A percentile compares a stretch with the other conserved stretches of the same genome.
phyloP scores from a whole-genome alignment of 176 grass and related monocot genomes.

The Oryza australiensis region DNA sequence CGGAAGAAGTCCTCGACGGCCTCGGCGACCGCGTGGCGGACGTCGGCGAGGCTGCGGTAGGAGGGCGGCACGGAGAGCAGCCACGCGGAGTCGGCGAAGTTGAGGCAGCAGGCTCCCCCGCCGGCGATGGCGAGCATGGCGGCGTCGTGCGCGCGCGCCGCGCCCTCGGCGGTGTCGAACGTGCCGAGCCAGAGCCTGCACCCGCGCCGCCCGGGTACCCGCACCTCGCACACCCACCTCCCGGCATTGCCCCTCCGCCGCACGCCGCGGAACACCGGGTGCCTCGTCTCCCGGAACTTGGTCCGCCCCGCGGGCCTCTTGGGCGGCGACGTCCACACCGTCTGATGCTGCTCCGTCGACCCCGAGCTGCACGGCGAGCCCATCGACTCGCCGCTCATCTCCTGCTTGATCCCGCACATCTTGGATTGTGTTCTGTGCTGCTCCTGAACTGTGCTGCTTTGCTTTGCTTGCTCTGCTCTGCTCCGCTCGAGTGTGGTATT shows the following conservation, averaged over 20 bases:
- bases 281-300: slow-evolving; percentile 74
- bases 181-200: slow-evolving; percentile 87
- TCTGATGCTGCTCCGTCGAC: not conserved
- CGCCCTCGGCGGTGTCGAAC: slow-evolving; percentile 61
- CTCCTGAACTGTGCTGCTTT: not conserved
- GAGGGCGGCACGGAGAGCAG: slow-evolving; percentile 33
- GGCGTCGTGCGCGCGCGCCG: slow-evolving; percentile 70
- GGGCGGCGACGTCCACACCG: slow-evolving; percentile 41
- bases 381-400: slow-evolving; percentile 25
- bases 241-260: slow-evolving; percentile 45
- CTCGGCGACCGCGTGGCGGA: slow-evolving; percentile 53
- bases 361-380: slow-evolving; percentile 34
- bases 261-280: slow-evolving; percentile 70
- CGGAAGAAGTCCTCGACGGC: slow-evolving; percentile 47
- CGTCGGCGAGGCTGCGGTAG: slow-evolving; percentile 42
- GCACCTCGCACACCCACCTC: slow-evolving; percentile 67
- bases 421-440: not conserved
- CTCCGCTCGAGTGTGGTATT: not conserved
- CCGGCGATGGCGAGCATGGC: slow-evolving; percentile 54
- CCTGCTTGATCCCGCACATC: slow-evolving; percentile 42
- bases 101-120: slow-evolving; percentile 40
- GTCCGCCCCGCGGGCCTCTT: slow-evolving; percentile 60
- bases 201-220: slow-evolving; percentile 40
- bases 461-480: not conserved
- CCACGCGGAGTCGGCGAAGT: slow-evolving; percentile 67